These are phyloP conservation scores for Didymella glomerata DNA, from an alignment of 2,329 filamentous ascomycete genomes.

Conservation along the genomic window DNA sequence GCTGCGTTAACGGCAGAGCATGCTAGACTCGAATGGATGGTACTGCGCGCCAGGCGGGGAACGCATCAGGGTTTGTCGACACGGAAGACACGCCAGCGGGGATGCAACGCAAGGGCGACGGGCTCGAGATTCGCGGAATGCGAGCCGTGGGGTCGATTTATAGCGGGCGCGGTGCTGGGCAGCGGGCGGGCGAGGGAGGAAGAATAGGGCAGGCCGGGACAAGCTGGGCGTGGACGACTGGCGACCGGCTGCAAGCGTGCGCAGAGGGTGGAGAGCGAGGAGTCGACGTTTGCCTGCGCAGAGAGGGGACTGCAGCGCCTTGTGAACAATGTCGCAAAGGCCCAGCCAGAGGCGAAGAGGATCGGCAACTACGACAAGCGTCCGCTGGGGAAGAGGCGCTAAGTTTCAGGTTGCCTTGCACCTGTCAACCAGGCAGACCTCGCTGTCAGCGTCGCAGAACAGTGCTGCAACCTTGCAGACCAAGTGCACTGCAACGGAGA, in stretches of 20 bases:
- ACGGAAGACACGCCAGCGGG: slow-evolving; percentile 30
- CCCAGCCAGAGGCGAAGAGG: slow-evolving; percentile 17
- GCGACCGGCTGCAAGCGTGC: slow-evolving; percentile 10
- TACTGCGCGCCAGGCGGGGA: slow-evolving; percentile 50
- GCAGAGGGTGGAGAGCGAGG: slow-evolving; percentile 10
- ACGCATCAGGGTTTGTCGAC: slow-evolving; percentile 49
- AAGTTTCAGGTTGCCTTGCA: slow-evolving; percentile 16
- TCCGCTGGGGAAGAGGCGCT: slow-evolving; percentile 32
- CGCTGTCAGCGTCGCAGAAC: neutral
- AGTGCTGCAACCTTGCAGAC: neutral
- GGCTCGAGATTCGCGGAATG: slow-evolving; percentile 17
- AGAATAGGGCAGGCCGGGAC: neutral
- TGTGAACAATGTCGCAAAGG: slow-evolving; percentile 9
- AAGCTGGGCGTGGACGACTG: slow-evolving; percentile 4
- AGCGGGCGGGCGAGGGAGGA: slow-evolving; percentile 11
- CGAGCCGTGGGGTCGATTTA: slow-evolving; percentile 17
- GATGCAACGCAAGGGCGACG: slow-evolving; percentile 49
- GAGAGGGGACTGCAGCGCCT: slow-evolving; percentile 1
- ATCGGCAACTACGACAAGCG: slow-evolving; percentile 36
- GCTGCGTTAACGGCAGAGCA: slow-evolving; percentile 48
- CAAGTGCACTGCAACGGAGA: neutral
- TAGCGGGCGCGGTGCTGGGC: slow-evolving; percentile 6
- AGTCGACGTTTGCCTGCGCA: slow-evolving; percentile 6
- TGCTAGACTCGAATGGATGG: slow-evolving; percentile 51
- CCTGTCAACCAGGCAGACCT: slow-evolving; percentile 4